phyloP scores from a whole-genome alignment of 306 rosid genomes.

The Spatholobus suberectus region DNA sequence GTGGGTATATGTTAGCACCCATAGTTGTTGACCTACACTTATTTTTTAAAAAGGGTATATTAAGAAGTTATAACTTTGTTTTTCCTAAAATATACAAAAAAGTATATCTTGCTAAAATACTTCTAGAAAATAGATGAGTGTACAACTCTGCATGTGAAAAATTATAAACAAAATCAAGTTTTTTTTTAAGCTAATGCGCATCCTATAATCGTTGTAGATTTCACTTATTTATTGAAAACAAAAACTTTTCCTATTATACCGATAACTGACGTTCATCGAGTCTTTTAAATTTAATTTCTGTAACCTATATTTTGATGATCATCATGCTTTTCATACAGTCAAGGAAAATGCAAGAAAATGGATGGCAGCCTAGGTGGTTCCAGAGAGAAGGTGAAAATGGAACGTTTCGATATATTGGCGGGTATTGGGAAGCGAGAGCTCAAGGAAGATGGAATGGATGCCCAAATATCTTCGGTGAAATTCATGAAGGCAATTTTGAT shows the following conservation, averaged over 20 bases:
- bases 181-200: neutral
- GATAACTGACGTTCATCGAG: neutral
- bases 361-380: constrained; percentile 97
- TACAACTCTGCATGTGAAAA: neutral
- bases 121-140: neutral
- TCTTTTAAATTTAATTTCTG: neutral
- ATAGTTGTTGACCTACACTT: neutral
- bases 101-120: neutral
- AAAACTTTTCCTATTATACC: neutral
- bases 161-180: neutral
- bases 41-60: neutral
- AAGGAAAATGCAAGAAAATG: constrained; percentile 92
- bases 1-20: neutral
- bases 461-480: constrained; percentile 87
- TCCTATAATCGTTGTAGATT: neutral
- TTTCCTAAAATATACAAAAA: neutral
- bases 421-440: constrained; percentile 90
- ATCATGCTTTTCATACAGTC: constrained; percentile 57
- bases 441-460: constrained; percentile 81
- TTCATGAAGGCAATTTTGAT: constrained; percentile 51
- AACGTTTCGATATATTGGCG: constrained; percentile 73
- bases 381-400: constrained; percentile 70
- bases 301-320: constrained; percentile 15
- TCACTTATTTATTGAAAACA: neutral
- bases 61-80: neutral